These are phyloP conservation scores for Nicotiana sylvestris DNA, from an alignment of 257 asterid genomes.

Conservation along the genomic window DNA sequence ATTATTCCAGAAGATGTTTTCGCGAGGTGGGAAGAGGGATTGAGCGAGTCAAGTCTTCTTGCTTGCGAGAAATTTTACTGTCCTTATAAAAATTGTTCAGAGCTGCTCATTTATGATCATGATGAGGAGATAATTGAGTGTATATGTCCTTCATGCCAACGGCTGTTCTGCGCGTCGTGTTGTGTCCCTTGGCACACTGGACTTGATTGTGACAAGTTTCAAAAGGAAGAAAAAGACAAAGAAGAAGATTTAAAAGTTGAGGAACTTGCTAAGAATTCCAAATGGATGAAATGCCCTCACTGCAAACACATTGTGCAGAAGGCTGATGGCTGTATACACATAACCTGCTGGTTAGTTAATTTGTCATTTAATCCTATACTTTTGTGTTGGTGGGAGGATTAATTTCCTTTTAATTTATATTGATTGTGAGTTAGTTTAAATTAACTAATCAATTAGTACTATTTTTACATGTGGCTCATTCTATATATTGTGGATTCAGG, in stretches of 20 bases:
- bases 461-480: neutral
- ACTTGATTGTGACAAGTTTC: neutral
- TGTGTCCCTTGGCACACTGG: conserved; percentile 6
- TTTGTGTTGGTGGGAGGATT: neutral
- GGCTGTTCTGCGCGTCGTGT: neutral
- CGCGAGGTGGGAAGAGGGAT: neutral
- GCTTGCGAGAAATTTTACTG: neutral
- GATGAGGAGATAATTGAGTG: neutral
- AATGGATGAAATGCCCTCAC: conserved; percentile 10
- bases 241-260: neutral
- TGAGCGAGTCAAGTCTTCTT: neutral
- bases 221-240: neutral
- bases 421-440: neutral
- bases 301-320: conserved; percentile 15
- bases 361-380: neutral
- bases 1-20: neutral
- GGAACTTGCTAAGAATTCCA: neutral
- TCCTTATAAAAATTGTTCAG: conserved; percentile 8
- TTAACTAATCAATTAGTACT: neutral
- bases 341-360: conserved; percentile 10
- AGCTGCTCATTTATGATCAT: neutral
- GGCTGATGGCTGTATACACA: conserved; percentile 12
- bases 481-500: neutral
- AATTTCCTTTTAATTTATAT: neutral
- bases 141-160: neutral